Evolutionary conservation across 139 green algal species (phyloP).

Genomic region (Cymbomonas tetramitiformis): DNA sequence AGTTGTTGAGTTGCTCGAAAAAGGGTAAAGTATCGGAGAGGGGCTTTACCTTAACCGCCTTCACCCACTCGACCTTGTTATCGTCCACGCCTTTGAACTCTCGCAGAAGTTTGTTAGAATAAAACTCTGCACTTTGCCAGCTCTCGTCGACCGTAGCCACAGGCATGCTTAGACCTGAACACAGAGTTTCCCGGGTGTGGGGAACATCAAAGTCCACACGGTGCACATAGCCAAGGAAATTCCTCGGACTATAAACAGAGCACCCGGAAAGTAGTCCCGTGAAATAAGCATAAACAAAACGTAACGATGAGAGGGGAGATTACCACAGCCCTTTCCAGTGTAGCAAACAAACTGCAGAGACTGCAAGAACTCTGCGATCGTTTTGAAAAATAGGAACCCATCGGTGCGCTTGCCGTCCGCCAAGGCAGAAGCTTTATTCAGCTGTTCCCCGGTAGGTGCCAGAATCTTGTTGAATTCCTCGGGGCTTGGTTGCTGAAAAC

Average conservation of each 20-base stretch:
- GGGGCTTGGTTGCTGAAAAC: too few species aligned
- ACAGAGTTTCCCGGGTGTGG: too few species aligned
- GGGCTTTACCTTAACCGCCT: conserved; percentile 65
- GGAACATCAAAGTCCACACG: too few species aligned
- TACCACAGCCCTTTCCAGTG: conserved; percentile 53
- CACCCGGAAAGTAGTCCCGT: too few species aligned
- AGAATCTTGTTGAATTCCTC: conserved; percentile 46
- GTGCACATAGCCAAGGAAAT: too few species aligned
- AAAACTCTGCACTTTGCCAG: conserved; percentile 74
- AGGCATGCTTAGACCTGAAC: conserved; percentile 55
- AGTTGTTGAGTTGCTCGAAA: too few species aligned
- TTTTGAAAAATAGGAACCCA: conserved; percentile 46
- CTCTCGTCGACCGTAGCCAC: conserved; percentile 56
- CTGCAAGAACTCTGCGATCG: conserved; percentile 51
- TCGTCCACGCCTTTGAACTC: conserved; percentile 40
- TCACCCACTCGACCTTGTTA: conserved; percentile 49
- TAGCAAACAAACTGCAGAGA: conserved; percentile 69
- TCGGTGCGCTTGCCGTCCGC: conserved; percentile 37
- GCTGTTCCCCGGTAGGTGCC: conserved; percentile 41
- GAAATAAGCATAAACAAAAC: too few species aligned
- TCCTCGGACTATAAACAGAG: conserved; percentile 18
- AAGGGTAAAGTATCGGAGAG: too few species aligned
- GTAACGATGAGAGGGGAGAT: too few species aligned
- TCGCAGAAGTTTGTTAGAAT: conserved; percentile 72
- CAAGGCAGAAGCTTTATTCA: conserved; percentile 37